Conservation (phyloP, 1,139 yeast genomes). For the Yamadazyma membranifaciens region DNA sequence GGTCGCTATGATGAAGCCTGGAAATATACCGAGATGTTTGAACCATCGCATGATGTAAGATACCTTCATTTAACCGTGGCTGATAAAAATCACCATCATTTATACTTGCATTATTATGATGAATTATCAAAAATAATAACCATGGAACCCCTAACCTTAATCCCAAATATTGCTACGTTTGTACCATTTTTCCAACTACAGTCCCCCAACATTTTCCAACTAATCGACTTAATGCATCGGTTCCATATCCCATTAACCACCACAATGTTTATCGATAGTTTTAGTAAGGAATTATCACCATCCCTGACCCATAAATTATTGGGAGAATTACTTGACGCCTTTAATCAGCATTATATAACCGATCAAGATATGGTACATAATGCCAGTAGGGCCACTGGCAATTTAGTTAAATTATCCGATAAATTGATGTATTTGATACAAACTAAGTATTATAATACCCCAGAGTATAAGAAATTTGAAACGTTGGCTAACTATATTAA, state of each 20-base stretch:
- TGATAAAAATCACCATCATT: slow-evolving; percentile 12
- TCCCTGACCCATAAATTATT: slow-evolving; percentile 10
- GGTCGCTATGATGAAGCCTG: slow-evolving; percentile 15
- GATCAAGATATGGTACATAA: slow-evolving; percentile 18
- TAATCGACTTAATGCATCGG: slow-evolving; percentile 14
- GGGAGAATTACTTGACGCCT: slow-evolving; percentile 18
- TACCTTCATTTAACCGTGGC: slow-evolving; percentile 14
- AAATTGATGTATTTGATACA: slow-evolving; percentile 14
- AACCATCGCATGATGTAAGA: slow-evolving; percentile 6
- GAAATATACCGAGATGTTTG: slow-evolving; percentile 5
- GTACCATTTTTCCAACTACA: slow-evolving; percentile 19
- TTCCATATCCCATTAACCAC: slow-evolving; percentile 28
- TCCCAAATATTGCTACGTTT: slow-evolving; percentile 30
- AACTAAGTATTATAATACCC: background rate
- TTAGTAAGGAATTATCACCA: slow-evolving; percentile 12
- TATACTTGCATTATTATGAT: slow-evolving; percentile 19
- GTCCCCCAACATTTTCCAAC: slow-evolving; percentile 1
- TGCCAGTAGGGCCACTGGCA: slow-evolving; percentile 15
- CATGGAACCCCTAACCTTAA: slow-evolving; percentile 14
- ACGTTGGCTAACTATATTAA: background rate
- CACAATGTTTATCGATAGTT: slow-evolving; percentile 16
- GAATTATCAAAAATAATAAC: slow-evolving; percentile 26
- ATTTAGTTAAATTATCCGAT: slow-evolving; percentile 24
- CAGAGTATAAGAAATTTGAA: background rate
- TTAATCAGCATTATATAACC: slow-evolving; percentile 19